Percentiles rank a stretch among this genome's conserved stretches.
phyloP scores from a whole-genome alignment of 306 rosid species.

The Gynostemma pentaphyllum region DNA sequence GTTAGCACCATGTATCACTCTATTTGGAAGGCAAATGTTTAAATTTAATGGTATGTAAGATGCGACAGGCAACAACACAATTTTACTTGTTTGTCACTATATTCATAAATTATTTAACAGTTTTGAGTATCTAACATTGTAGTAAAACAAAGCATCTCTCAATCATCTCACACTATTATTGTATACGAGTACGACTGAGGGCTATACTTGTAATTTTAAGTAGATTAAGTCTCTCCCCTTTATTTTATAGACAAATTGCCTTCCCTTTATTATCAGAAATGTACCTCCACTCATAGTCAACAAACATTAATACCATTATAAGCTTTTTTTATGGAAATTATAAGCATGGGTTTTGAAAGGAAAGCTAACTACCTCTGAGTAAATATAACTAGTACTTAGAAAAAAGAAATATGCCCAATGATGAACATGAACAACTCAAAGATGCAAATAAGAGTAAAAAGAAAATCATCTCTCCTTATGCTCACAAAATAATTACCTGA shows the following conservation, averaged over 20 bases:
- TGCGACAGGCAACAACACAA: not conserved
- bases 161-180: too few relatives aligned
- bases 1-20: conserved; percentile 21
- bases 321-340: too few relatives aligned
- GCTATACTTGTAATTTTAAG: too few relatives aligned
- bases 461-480: conserved; percentile 5
- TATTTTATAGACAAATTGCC: not conserved
- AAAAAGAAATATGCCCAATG: not conserved
- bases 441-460: conserved; percentile 15
- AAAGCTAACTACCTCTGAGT: not conserved
- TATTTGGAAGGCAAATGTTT: conserved; percentile 7
- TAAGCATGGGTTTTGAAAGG: not conserved
- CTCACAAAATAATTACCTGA: conserved; percentile 53
- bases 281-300: not conserved
- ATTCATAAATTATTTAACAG: not conserved
- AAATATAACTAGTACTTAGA: not conserved
- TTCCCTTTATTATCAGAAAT: not conserved
- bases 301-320: not conserved
- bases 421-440: not conserved
- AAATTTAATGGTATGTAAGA: conserved; percentile 9
- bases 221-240: not conserved
- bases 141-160: not conserved
- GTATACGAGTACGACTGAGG: too few relatives aligned
- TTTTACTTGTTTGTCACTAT: not conserved
- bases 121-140: not conserved